Evolutionary conservation across 345 rosid genomes (phyloP).

Genomic region (Eucalyptus pauciflora): DNA sequence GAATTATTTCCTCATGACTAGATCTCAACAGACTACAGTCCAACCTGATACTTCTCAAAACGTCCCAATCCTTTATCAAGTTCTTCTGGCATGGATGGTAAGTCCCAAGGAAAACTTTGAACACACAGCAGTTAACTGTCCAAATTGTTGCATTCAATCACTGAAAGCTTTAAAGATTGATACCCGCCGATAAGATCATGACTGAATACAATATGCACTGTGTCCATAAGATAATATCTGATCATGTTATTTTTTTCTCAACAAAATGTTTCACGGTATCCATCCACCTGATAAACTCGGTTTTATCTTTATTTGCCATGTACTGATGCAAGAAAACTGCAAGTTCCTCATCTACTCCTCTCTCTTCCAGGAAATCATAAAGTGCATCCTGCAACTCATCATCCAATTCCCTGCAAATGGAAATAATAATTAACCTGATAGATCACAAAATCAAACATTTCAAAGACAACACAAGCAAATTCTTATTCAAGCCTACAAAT

Average conservation of each 20-base stretch:
- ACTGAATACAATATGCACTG: not conserved
- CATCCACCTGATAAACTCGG: constrained; percentile 69
- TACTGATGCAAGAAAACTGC: constrained; percentile 71
- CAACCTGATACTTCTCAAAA: not conserved
- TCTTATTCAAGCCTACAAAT: not conserved
- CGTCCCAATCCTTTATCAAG: not conserved
- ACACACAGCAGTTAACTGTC: not conserved
- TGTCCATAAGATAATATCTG: not conserved
- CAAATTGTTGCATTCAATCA: not conserved
- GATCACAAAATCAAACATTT: not conserved
- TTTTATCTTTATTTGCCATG: constrained; percentile 62
- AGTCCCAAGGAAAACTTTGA: not conserved
- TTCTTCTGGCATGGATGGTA: not conserved
- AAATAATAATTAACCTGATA: not conserved
- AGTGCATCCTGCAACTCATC: constrained; percentile 61
- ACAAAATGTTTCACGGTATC: constrained; percentile 52
- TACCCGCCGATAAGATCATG: not conserved
- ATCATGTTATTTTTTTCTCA: constrained; percentile 3
- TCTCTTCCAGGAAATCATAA: constrained; percentile 52
- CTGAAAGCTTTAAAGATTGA: not conserved
- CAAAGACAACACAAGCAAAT: not conserved
- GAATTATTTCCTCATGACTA: not conserved
- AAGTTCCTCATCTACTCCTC: constrained; percentile 57
- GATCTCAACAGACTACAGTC: not conserved
- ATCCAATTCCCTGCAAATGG: constrained; percentile 67